These are phyloP conservation scores for Fusarium sp. DNA, from an alignment of 2,329 filamentous ascomycete species.

Conservation along the genomic window DNA sequence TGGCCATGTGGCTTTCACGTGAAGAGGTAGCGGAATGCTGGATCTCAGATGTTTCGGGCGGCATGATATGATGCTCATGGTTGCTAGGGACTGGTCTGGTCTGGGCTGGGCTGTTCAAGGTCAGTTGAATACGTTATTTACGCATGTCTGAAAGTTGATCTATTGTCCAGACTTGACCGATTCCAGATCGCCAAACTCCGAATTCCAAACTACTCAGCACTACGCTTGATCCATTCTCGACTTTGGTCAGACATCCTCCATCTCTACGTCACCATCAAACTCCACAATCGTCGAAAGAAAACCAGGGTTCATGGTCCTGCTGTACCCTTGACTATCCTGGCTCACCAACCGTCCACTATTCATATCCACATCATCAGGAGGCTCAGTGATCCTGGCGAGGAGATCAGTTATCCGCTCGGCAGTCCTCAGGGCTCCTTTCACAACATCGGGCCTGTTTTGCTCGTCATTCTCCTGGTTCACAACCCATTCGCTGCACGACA, in stretches of 20 bases:
- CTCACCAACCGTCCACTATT: constrained; percentile 46
- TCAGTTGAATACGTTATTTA: constrained; percentile 11
- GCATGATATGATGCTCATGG: background rate
- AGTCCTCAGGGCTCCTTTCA: constrained; percentile 36
- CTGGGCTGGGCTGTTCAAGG: background rate
- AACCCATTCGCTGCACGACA: constrained; percentile 49
- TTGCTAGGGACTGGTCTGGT: background rate
- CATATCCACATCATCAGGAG: background rate
- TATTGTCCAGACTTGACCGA: constrained; percentile 8
- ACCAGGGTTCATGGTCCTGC: constrained; percentile 30
- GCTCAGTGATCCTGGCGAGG: background rate
- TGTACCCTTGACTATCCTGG: constrained; percentile 26
- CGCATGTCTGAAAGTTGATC: constrained; percentile 16
- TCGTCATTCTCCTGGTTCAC: constrained; percentile 39
- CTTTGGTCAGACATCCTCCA: background rate
- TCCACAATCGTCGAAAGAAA: background rate
- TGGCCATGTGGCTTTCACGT: constrained; percentile 20
- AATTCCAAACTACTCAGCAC: constrained; percentile 1
- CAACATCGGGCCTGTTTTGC: constrained; percentile 27
- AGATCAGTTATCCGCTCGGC: constrained; percentile 2
- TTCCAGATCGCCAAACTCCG: constrained; percentile 26
- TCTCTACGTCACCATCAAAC: constrained; percentile 11
- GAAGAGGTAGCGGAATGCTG: constrained; percentile 25
- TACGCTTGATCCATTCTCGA: background rate
- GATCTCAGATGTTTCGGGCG: background rate